Percentiles rank a stretch among this genome's conserved stretches.
Conservation (phyloP, 2,329 filamentous ascomycete species). For the Colletotrichum lupini region DNA sequence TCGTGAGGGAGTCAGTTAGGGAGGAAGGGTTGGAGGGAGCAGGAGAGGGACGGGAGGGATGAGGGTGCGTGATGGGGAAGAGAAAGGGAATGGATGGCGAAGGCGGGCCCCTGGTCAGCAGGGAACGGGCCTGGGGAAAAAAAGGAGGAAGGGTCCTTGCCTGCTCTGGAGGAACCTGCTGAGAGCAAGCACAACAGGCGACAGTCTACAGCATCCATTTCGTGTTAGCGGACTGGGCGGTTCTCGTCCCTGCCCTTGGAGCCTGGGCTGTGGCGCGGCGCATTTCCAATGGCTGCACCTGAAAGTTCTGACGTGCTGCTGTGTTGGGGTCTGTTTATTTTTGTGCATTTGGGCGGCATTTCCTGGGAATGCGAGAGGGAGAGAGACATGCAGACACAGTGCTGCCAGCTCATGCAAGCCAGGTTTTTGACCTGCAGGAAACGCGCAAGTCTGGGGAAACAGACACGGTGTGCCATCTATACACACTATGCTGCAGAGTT, state of each 20-base stretch:
- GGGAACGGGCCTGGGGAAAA: conserved; percentile 29
- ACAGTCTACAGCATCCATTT: neutral
- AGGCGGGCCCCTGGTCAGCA: conserved; percentile 19
- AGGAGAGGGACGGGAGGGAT: conserved; percentile 28
- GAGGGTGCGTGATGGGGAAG: conserved; percentile 30
- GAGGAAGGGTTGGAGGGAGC: conserved; percentile 29
- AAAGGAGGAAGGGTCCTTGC: conserved; percentile 32
- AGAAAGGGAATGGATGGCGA: conserved; percentile 19
- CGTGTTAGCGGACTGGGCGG: conserved; percentile 21
- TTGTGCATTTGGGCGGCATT: conserved; percentile 11
- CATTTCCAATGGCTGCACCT: neutral
- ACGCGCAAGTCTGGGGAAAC: neutral
- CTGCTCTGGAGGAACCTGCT: conserved; percentile 4
- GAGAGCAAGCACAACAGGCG: neutral
- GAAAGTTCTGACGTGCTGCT: conserved; percentile 24
- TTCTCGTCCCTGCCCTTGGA: neutral
- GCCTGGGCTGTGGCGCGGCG: conserved; percentile 2
- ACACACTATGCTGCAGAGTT: neutral
- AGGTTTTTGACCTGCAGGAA: conserved; percentile 4
- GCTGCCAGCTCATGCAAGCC: conserved; percentile 15
- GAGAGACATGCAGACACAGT: conserved; percentile 28
- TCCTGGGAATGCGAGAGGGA: neutral
- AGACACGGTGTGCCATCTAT: neutral
- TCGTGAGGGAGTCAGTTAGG: conserved; percentile 14
- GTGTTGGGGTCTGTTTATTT: conserved; percentile 18